phyloP scores from a whole-genome alignment of 441 rosid genomes.

The Pelargonium myrrhifolium region DNA sequence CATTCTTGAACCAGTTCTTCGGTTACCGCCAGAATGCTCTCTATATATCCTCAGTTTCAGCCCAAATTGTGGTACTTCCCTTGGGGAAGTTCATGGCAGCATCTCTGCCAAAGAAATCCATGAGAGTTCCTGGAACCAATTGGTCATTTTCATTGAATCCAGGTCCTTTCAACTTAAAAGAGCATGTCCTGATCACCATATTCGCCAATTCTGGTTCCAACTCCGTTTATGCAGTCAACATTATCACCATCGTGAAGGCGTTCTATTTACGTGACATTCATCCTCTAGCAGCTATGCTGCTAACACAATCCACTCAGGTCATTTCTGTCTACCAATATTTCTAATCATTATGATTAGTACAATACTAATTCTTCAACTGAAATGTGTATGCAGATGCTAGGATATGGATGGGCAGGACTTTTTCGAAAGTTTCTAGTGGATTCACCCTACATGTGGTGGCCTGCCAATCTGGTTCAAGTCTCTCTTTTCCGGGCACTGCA shows the following conservation, averaged over 20 bases:
- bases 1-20: slow-evolving; percentile 42
- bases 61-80: slow-evolving; percentile 42
- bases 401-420: slow-evolving; percentile 44
- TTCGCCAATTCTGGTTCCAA: slow-evolving; percentile 38
- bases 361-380: no score
- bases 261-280: slow-evolving; percentile 29
- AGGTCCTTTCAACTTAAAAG: slow-evolving; percentile 47
- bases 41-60: slow-evolving; percentile 29
- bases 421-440: slow-evolving; percentile 43
- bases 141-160: slow-evolving; percentile 40
- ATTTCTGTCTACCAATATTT: neutral
- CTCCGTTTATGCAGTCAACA: slow-evolving; percentile 24
- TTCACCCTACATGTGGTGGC: slow-evolving; percentile 56
- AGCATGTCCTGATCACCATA: slow-evolving; percentile 40
- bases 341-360: no score
- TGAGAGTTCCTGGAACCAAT: slow-evolving; percentile 25
- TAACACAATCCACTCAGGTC: slow-evolving; percentile 41
- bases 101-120: slow-evolving; percentile 18
- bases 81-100: slow-evolving; percentile 46
- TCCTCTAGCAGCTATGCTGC: slow-evolving; percentile 31
- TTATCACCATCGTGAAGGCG: slow-evolving; percentile 37
- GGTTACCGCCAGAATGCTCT: slow-evolving; percentile 31
- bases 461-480: slow-evolving; percentile 44
- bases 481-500: slow-evolving; percentile 48
- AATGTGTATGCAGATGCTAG: slow-evolving; percentile 32